phyloP scores from a whole-genome alignment of 805 yeast species.

The Candida incommunis region DNA sequence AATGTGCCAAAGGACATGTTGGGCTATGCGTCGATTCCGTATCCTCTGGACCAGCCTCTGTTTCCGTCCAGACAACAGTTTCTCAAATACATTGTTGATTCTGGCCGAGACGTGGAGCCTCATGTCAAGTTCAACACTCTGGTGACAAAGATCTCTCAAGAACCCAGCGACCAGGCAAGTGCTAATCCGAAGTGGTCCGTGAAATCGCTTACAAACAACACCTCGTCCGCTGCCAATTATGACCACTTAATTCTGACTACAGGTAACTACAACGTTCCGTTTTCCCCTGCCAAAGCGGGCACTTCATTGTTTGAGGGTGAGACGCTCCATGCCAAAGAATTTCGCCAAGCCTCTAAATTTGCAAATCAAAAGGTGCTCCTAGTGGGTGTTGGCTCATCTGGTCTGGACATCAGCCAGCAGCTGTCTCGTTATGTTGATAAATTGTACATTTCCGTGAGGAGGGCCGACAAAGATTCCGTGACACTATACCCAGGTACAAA shows the following conservation, averaged over 20 bases:
- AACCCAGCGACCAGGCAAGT: no score
- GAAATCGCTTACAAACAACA: no score
- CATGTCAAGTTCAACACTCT: conserved; percentile 27
- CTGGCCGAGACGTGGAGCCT: conserved; percentile 26
- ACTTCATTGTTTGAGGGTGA: conserved; percentile 30
- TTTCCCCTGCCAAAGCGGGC: conserved; percentile 42
- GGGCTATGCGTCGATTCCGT: conserved; percentile 40
- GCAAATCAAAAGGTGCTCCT: conserved; percentile 36
- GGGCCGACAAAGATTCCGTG: conserved; percentile 23
- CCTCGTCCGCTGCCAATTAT: conserved; percentile 14
- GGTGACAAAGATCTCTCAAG: conserved; percentile 13
- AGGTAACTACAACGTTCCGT: conserved; percentile 54
- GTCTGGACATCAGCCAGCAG: conserved; percentile 58
- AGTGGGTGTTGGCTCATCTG: conserved; percentile 71
- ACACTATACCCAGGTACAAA: conserved; percentile 21
- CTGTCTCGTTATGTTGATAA: conserved; percentile 29
- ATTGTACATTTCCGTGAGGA: conserved; percentile 37
- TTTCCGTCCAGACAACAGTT: conserved; percentile 50
- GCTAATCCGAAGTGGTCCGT: neutral
- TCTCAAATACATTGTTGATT: conserved; percentile 34
- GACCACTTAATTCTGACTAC: conserved; percentile 53
- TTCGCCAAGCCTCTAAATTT: conserved; percentile 33
- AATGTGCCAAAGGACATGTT: conserved; percentile 43
- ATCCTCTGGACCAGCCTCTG: conserved; percentile 27
- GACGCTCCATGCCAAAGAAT: conserved; percentile 44